Base-by-base conservation (phyloP, 2,329 filamentous ascomycete genomes). In the Coniochaeta sp. region DNA sequence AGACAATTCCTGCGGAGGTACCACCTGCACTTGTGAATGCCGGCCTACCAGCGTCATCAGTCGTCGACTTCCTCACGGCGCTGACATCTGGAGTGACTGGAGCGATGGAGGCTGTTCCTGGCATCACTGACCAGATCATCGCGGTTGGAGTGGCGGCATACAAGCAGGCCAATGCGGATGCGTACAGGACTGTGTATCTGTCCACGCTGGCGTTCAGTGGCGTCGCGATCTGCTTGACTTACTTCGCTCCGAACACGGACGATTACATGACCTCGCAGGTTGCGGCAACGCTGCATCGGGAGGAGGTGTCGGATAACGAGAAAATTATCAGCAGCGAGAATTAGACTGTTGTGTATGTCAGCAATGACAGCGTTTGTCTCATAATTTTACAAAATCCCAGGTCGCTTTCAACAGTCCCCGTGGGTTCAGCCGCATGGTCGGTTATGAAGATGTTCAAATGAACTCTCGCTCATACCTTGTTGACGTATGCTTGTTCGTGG, bases 161-260 rank as follows among this genome's bases (percentile, higher is more conserved):
- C 60, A 63, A 69, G 58, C 59, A 65, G 33, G 72, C 70, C 5
- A 66, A 65, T 59, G 61, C 67, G 1, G 66, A 71, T 38, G 68
- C 70, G 6, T 70, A 70, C 57, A 60, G 64, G 28, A 70, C 70
- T 1, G 69, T 74, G 5, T 74, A 65, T 54, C 58, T 71, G 12
- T 63, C 59, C 19, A 68, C 64, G 8, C 62, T 72, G 54, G 69
- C 67, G 2, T 72, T 72, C 60, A 59, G 59, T 26, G 68, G 64
- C 5, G 19, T 71, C 5, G 67, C 63, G 3, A 61, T 70, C 17
- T 57, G 65, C 26, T n/a, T 61, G 22, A 61, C 47, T 9, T 60
- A 58, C 24, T 63, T 62, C 17, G 59, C 62, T 33, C 62, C 65
- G 17, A 63, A 65, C 59, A 59, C 54, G 24, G 61, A 64, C 3